Base-by-base conservation (phyloP, 2,329 filamentous ascomycete species). In the Pestalotiopsis sp. region DNA sequence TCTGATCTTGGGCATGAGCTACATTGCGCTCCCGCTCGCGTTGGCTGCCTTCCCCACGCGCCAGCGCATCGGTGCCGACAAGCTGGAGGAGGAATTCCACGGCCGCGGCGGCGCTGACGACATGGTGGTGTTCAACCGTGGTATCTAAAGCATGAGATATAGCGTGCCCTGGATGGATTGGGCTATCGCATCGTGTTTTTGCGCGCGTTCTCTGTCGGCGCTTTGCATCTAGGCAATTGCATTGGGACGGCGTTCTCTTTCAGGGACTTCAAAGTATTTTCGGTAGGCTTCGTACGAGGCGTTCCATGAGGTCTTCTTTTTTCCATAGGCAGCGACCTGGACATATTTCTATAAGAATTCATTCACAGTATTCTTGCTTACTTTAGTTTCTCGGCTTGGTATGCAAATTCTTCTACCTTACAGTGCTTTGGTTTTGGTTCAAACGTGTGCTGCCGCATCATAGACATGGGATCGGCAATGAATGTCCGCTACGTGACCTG, bases 61-160 rank as follows among this genome's bases (percentile, higher is more conserved):
- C 72, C 94, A 99, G 84, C 89, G 89, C 71, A 92, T 98, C 57
- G 88, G 86, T 72, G 94, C 92, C 1, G 87, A 89, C 38, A 90
- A 84, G 65, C 83, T 99, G 68, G 96, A 98, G 85, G 85, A 92
- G 71, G 93, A 97, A 81, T 98, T 99, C 79, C 92, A 91, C 82
- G 91, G 90, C 6, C 89, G 88, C 68, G 95, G 94, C 39, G 95
- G 95, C 0, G 88, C 91, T 72, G 88, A 88, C 67, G 95, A 93
- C 0, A 85, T 94, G 84, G 93, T 99, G n/a, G 94, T 97, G 79
- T 98, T 99, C 82, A 98, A 99, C 81, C 89, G 96, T 76, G 96
- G 96, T 13, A 95, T 99, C 75, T 98, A 84, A 9, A 82, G 68
- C 36, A 36, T 20, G 20, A 20, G 36, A 39, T 9, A 59, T 59